Percentiles rank a stretch among this genome's conserved stretches.
Conservation (phyloP, 2,329 filamentous ascomycete genomes). For the Botrytis medusae region DNA sequence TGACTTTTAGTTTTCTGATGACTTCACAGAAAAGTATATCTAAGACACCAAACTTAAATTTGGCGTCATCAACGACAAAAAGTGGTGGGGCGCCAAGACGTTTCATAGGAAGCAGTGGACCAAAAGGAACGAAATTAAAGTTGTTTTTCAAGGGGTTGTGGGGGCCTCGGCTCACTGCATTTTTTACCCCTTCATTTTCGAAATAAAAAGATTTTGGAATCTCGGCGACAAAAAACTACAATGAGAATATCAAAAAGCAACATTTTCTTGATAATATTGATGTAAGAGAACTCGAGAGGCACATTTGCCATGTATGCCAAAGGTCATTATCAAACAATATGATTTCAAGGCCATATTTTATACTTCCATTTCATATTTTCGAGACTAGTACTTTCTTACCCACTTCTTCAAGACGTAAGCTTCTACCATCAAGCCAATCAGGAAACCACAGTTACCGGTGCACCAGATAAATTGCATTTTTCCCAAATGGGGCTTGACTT, state of each 20-base stretch:
- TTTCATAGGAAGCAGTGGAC: neutral
- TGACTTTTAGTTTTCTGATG: neutral
- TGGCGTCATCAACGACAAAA: neutral
- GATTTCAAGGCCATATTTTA: neutral
- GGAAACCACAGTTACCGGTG: neutral
- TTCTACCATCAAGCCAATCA: neutral
- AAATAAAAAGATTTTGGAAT: neutral
- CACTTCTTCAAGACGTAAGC: neutral
- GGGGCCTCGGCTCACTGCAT: neutral
- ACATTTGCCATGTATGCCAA: neutral
- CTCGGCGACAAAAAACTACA: neutral
- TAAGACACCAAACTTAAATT: neutral
- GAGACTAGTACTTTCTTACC: neutral
- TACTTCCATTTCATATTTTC: neutral
- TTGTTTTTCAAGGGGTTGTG: neutral
- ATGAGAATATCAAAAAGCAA: neutral
- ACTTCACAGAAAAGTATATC: neutral
- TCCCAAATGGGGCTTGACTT: neutral
- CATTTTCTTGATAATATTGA: neutral
- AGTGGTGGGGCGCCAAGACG: neutral
- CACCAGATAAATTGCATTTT: neutral
- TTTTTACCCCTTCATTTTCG: slow-evolving; percentile 10
- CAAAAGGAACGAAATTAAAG: slow-evolving; percentile 2
- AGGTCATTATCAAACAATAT: neutral
- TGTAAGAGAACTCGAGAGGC: neutral